Percentiles rank a stretch among this genome's conserved stretches.
Conservation (phyloP, 2,329 filamentous ascomycete species). For the Cryoendolithus antarcticus region DNA sequence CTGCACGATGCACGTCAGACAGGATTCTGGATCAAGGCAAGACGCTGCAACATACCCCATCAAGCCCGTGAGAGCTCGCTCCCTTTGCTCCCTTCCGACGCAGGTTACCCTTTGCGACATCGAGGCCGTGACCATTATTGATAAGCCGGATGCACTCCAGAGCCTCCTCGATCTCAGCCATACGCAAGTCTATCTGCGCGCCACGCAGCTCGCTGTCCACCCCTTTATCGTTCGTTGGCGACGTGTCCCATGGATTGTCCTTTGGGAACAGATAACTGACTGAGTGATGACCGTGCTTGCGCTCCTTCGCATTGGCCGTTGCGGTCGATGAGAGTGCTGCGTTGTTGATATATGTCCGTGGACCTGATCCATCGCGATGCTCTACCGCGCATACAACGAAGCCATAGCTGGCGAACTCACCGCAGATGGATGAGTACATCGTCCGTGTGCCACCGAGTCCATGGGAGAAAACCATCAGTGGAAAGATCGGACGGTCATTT, state of each 20-base stretch:
- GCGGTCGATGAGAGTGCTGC: constrained; percentile 10
- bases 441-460: constrained; percentile 52
- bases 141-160: constrained; percentile 39
- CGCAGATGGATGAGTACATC: constrained; percentile 50
- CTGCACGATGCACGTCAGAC: too few species aligned
- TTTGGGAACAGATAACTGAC: constrained; percentile 52
- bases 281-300: constrained; percentile 15
- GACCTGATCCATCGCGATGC: constrained; percentile 52
- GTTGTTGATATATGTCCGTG: constrained; percentile 49
- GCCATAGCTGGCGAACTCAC: constrained; percentile 54
- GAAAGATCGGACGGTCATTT: constrained; percentile 38
- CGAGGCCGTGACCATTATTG: constrained; percentile 40
- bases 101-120: constrained; percentile 41
- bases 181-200: constrained; percentile 50
- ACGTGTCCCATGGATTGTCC: constrained; percentile 33
- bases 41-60: constrained; percentile 23
- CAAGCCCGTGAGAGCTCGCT: constrained; percentile 46
- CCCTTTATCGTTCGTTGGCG: constrained; percentile 44
- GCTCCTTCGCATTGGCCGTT: constrained; percentile 16
- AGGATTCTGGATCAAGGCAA: too few species aligned
- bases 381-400: constrained; percentile 54
- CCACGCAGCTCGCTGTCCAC: constrained; percentile 48
- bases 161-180: constrained; percentile 53
- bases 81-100: constrained; percentile 46
- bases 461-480: constrained; percentile 54